phyloP scores from a whole-genome alignment of 768 basidiomycete genomes.

The Collybia sordida region DNA sequence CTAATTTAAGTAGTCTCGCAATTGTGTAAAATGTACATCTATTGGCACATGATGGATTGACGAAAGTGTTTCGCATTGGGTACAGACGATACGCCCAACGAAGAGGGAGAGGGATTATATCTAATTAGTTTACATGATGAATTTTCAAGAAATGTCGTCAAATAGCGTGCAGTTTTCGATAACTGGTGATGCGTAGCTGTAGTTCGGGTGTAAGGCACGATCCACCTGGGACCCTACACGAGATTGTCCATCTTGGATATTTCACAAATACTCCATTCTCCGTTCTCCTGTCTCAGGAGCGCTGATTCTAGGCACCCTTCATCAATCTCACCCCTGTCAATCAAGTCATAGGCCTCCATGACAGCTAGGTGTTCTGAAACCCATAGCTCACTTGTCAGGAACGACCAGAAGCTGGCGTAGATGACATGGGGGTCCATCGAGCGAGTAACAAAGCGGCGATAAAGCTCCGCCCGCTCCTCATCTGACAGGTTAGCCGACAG shows the following conservation, averaged over 20 bases:
- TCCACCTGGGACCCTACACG: slow-evolving; percentile 8
- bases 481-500: slow-evolving; percentile 4
- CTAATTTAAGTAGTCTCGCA: too few species aligned
- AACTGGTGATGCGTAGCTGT: too few species aligned
- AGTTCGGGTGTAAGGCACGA: too few species aligned
- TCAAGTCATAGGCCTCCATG: slow-evolving; percentile 23
- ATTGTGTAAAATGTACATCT: too few species aligned
- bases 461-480: slow-evolving; percentile 18
- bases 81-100: too few species aligned
- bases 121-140: too few species aligned
- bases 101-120: too few species aligned
- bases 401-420: slow-evolving; percentile 26
- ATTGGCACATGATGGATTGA: too few species aligned
- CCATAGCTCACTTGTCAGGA: slow-evolving; percentile 30
- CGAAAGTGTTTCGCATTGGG: too few species aligned
- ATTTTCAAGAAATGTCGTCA: too few species aligned
- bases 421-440: slow-evolving; percentile 26
- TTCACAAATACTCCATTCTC: slow-evolving; percentile 27
- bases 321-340: slow-evolving; percentile 20
- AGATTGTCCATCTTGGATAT: slow-evolving; percentile 30
- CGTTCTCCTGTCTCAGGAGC: slow-evolving; percentile 24
- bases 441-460: slow-evolving; percentile 23
- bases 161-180: too few species aligned
- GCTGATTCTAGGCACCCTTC: slow-evolving; percentile 30
- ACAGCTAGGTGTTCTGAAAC: slow-evolving; percentile 26